Evolutionary conservation across 441 rosid genomes (phyloP).

Genomic region (Gossypium gossypioides): DNA sequence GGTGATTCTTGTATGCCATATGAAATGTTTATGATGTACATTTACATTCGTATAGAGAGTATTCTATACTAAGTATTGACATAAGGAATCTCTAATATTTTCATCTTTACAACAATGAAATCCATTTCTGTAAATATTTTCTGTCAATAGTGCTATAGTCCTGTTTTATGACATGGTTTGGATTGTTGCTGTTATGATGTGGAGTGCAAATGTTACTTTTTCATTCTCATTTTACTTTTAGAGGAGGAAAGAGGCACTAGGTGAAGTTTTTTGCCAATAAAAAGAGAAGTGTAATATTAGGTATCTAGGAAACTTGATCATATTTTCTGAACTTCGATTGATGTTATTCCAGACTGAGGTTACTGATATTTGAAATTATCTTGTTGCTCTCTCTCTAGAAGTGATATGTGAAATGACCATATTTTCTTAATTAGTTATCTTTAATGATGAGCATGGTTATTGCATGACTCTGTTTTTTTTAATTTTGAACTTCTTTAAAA

Average conservation of each 20-base stretch:
- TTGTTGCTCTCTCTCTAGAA: background rate
- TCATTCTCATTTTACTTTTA: background rate
- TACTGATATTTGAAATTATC: background rate
- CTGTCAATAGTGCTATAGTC: background rate
- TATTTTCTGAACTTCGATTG: background rate
- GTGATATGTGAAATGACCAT: background rate
- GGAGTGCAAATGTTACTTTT: background rate
- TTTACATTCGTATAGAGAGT: slow-evolving; percentile 21
- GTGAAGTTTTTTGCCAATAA: background rate
- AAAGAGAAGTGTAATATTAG: background rate
- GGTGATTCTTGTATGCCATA: slow-evolving; percentile 45
- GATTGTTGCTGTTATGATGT: background rate
- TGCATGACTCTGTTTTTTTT: background rate
- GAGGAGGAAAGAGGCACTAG: background rate
- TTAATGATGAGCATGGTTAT: background rate
- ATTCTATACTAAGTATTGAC: slow-evolving; percentile 2
- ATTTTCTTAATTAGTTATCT: background rate
- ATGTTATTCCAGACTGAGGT: background rate
- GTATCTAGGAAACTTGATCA: background rate
- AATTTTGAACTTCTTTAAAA: background rate
- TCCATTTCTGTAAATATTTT: background rate
- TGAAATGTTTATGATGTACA: slow-evolving; percentile 20
- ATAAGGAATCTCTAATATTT: slow-evolving; percentile 3
- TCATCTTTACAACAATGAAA: background rate
- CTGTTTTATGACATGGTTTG: background rate